Percentiles rank a stretch among this genome's conserved stretches.
Conservation (phyloP, 2,329 filamentous ascomycete genomes). For the Cladobotryum mycophilum region DNA sequence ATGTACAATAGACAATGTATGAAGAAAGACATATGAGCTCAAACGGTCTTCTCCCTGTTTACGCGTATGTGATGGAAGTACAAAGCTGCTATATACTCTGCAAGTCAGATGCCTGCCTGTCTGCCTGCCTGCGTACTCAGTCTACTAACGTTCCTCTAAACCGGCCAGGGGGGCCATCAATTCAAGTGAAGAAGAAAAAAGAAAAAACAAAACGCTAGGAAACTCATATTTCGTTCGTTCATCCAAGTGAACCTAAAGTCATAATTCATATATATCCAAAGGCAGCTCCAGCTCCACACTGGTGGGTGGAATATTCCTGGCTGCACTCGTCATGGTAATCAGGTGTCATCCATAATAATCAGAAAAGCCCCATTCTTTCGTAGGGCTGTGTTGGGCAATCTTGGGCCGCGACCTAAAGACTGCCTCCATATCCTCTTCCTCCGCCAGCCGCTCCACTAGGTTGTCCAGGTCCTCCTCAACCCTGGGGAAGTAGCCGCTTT, state of each 20-base stretch:
- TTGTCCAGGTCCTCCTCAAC: slow-evolving; percentile 44
- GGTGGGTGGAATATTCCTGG: background rate
- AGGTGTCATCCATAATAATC: slow-evolving; percentile 14
- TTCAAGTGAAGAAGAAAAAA: background rate
- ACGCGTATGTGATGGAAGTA: no score
- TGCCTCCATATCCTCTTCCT: slow-evolving; percentile 67
- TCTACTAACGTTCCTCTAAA: no score
- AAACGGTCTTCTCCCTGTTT: no score
- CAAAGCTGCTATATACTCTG: no score
- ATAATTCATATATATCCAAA: background rate
- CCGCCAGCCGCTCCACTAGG: slow-evolving; percentile 63
- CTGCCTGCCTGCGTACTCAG: no score
- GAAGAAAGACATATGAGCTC: slow-evolving; percentile 9
- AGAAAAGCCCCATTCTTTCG: slow-evolving; percentile 26
- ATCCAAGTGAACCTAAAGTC: background rate
- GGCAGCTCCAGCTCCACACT: background rate
- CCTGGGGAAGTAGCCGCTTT: slow-evolving; percentile 41
- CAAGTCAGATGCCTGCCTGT: no score
- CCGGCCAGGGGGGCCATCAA: background rate
- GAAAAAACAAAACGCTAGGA: background rate
- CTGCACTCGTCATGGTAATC: slow-evolving; percentile 13
- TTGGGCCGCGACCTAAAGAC: slow-evolving; percentile 82
- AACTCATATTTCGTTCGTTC: background rate
- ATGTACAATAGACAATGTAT: slow-evolving; percentile 8
- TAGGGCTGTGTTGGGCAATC: slow-evolving; percentile 63